These are phyloP conservation scores for Leccinum pellstonianum DNA, from an alignment of 768 basidiomycete species.

Conservation along the genomic window DNA sequence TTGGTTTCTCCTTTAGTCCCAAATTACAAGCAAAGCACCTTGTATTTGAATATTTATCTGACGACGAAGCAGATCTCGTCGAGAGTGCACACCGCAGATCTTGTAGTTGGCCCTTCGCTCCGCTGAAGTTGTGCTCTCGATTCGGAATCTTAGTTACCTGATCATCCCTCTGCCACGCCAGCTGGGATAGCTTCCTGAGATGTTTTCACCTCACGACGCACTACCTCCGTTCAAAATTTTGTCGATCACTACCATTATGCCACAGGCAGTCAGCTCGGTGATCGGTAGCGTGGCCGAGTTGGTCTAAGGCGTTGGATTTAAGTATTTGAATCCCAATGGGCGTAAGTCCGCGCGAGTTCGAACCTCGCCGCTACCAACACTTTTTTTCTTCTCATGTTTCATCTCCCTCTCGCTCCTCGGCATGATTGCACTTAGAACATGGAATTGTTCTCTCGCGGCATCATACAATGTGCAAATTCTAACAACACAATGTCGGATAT, in stretches of 20 bases:
- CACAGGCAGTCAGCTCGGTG: neutral
- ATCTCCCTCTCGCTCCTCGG: too few species aligned
- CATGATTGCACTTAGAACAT: too few species aligned
- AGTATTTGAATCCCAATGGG: slow-evolving; percentile 81
- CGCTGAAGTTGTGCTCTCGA: neutral
- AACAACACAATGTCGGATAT: neutral
- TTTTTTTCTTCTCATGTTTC: slow-evolving; percentile 1
- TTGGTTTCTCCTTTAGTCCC: slow-evolving; percentile 2
- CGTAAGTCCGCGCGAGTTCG: slow-evolving; percentile 85
- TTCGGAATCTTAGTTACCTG: neutral
- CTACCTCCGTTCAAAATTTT: neutral
- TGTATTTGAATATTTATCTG: slow-evolving; percentile 20
- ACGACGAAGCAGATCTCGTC: neutral
- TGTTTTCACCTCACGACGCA: neutral
- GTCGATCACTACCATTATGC: neutral
- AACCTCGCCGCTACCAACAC: slow-evolving; percentile 79
- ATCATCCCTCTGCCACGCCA: neutral
- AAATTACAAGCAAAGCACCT: slow-evolving; percentile 19
- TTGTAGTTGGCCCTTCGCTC: neutral
- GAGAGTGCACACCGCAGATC: neutral
- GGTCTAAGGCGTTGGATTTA: slow-evolving; percentile 94
- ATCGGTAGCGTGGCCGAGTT: slow-evolving; percentile 78
- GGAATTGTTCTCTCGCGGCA: neutral
- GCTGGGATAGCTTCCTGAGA: neutral
- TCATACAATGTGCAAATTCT: neutral